These are phyloP conservation scores for Camellia japonica DNA, from an alignment of 148 eudicot genomes.

Conservation along the genomic window DNA sequence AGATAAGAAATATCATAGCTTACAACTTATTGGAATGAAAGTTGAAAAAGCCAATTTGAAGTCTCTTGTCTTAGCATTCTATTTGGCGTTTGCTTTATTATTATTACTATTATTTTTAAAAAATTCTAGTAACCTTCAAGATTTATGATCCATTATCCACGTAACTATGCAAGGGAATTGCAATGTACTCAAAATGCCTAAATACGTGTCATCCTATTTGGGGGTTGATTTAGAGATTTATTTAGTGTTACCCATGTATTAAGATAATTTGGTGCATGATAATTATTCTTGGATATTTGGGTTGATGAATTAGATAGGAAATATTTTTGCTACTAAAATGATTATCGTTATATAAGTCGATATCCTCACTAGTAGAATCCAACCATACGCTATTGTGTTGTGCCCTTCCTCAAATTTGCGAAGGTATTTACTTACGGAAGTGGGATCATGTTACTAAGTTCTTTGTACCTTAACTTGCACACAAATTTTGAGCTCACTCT, in stretches of 20 bases:
- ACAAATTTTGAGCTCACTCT: neutral
- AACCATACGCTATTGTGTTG: constrained; percentile 1
- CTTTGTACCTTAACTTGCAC: neutral
- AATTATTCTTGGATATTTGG: neutral
- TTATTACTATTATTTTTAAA: no score
- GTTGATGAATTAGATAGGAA: neutral
- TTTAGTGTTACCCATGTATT: no score
- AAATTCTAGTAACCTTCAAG: neutral
- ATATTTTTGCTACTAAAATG: neutral
- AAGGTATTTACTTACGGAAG: neutral
- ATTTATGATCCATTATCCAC: neutral
- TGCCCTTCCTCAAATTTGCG: neutral
- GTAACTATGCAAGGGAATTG: neutral
- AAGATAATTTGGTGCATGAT: neutral
- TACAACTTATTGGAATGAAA: neutral
- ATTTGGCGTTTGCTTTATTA: neutral
- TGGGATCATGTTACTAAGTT: neutral
- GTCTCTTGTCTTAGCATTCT: neutral
- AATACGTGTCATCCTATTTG: no score
- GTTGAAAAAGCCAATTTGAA: neutral
- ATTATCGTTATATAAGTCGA: neutral
- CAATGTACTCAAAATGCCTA: no score
- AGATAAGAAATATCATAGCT: neutral
- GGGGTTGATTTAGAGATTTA: no score
- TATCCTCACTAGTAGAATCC: neutral